Percentiles rank a stretch among this genome's conserved stretches.
These are phyloP conservation scores for Selaginella moellendorffii DNA, from an alignment of 75 land plant species.

Conservation along the genomic window DNA sequence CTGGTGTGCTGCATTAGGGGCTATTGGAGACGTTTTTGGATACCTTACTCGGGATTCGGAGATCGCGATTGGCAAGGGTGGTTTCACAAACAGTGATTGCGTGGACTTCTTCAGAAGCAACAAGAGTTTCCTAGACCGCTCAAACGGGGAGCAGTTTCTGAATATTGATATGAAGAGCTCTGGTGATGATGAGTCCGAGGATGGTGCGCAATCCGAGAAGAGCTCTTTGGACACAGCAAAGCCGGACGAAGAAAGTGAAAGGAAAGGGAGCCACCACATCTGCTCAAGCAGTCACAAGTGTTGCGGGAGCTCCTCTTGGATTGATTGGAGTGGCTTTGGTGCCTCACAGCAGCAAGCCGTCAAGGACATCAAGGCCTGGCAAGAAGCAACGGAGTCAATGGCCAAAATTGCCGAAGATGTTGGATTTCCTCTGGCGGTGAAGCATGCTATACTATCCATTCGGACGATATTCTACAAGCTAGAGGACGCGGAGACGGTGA, in stretches of 20 bases:
- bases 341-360: conserved; percentile 10
- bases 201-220: not conserved
- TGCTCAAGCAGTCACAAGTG: not conserved
- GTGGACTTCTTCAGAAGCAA: not conserved
- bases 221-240: conserved; percentile 1
- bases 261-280: not conserved
- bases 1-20: conserved; percentile 19
- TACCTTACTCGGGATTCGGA: conserved; percentile 5
- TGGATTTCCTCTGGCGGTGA: conserved; percentile 10
- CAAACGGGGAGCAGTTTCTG: not conserved
- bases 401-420: conserved; percentile 11
- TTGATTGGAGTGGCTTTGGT: conserved; percentile 4
- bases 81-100: not conserved
- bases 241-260: not conserved
- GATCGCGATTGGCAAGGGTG: not conserved
- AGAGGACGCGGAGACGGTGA: conserved; percentile 14
- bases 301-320: not conserved
- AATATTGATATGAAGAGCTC: not conserved
- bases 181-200: not conserved
- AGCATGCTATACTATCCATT: conserved; percentile 11
- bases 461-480: conserved; percentile 9
- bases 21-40: conserved; percentile 14
- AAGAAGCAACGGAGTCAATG: conserved; percentile 13
- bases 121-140: not conserved
- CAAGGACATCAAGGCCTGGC: conserved; percentile 14